Percentiles rank a stretch among this genome's conserved stretches.
These are phyloP conservation scores for Tetrapisispora arboricola DNA, from an alignment of 805 yeast genomes.

Conservation along the genomic window DNA sequence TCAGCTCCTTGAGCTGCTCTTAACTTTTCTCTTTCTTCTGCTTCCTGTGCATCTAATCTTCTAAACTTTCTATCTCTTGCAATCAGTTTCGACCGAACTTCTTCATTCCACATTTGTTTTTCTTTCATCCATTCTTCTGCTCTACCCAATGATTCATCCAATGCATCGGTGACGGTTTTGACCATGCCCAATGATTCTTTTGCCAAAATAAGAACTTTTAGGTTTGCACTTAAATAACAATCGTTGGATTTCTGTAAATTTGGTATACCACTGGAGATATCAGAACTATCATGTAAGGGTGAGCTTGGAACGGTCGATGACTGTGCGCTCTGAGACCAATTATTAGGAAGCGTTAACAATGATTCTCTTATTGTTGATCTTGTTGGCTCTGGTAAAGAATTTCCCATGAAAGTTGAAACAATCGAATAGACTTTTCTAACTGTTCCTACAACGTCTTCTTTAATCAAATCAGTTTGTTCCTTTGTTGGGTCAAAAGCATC, in stretches of 20 bases:
- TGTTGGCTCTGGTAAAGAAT: conserved; percentile 65
- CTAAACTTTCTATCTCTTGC: conserved; percentile 1
- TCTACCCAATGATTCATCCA: conserved; percentile 71
- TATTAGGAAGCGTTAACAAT: conserved; percentile 61
- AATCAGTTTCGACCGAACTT: conserved; percentile 16
- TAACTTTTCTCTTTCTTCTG: too few relatives aligned
- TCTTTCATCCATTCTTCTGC: conserved; percentile 76
- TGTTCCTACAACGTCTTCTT: conserved; percentile 77
- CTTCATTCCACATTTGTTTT: conserved; percentile 32
- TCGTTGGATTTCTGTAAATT: background rate
- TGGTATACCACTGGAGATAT: background rate
- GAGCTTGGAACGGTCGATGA: conserved; percentile 7
- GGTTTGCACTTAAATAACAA: conserved; percentile 44
- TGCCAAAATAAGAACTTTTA: conserved; percentile 69
- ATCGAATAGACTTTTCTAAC: conserved; percentile 80
- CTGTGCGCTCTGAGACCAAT: conserved; percentile 46
- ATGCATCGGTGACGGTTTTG: conserved; percentile 67
- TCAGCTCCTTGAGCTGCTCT: too few relatives aligned
- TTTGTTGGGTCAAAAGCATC: conserved; percentile 27
- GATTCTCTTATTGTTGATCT: conserved; percentile 72
- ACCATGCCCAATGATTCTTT: conserved; percentile 86
- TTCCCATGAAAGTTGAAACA: conserved; percentile 76
- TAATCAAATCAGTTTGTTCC: conserved; percentile 36
- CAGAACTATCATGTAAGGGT: background rate
- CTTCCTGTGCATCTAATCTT: background rate